These are phyloP conservation scores for Daldinia grandis DNA, from an alignment of 495 filamentous ascomycete species.

Conservation along the genomic window DNA sequence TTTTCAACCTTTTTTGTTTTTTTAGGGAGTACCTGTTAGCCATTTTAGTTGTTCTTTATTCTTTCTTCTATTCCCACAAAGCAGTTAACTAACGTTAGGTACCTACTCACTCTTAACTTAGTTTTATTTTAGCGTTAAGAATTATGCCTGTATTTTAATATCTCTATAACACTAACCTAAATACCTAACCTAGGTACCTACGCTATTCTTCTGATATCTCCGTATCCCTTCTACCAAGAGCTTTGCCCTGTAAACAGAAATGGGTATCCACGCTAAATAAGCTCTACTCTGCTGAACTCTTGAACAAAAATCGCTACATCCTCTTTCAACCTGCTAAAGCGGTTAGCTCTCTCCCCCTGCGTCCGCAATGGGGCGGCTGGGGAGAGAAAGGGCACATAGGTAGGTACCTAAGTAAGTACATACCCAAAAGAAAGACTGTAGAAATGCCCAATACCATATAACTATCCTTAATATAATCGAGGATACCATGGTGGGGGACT, in stretches of 20 bases:
- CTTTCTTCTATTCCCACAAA: not conserved
- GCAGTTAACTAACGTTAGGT: too few relatives aligned
- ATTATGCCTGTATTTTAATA: not conserved
- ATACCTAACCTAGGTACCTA: not conserved
- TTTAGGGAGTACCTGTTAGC: too few relatives aligned
- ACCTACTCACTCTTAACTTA: too few relatives aligned
- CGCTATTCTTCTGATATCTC: not conserved
- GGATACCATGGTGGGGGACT: not conserved
- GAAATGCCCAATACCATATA: not conserved
- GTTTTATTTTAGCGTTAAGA: not conserved
- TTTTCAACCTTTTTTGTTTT: slow-evolving; percentile 2
- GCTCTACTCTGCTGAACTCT: not conserved
- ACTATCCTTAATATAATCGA: not conserved
- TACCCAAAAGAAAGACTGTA: not conserved
- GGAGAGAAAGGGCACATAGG: not conserved
- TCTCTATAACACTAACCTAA: not conserved
- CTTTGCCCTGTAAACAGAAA: not conserved
- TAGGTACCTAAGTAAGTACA: not conserved
- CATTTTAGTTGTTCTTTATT: not conserved
- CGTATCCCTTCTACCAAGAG: not conserved
- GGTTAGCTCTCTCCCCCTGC: not conserved
- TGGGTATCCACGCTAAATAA: not conserved
- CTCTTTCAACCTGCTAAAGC: not conserved
- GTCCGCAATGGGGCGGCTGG: not conserved
- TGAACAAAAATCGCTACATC: not conserved